Percentiles rank a stretch among this genome's conserved stretches.
These are phyloP conservation scores for Straminergon stramineum DNA, from an alignment of 225 moss, liverwort and hornwort genomes.

Conservation along the genomic window DNA sequence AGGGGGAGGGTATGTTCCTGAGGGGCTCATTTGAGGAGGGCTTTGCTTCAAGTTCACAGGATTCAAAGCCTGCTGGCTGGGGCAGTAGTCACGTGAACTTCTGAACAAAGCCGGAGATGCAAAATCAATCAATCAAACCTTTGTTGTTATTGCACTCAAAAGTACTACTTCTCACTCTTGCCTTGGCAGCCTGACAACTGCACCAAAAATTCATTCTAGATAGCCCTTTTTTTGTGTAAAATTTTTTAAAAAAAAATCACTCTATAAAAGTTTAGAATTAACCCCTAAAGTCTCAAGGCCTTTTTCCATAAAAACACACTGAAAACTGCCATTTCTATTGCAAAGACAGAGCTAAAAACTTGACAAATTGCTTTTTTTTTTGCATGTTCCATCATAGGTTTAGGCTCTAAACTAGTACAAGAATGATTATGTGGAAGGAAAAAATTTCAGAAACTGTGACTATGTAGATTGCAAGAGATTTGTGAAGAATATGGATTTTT, in stretches of 20 bases:
- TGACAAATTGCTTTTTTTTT: fast-evolving
- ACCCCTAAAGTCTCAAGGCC: no score
- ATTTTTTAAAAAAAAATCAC: background rate
- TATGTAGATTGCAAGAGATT: background rate
- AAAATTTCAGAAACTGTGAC: background rate
- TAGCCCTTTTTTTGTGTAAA: no score
- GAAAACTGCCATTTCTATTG: background rate
- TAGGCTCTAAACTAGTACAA: background rate
- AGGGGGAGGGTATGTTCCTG: background rate
- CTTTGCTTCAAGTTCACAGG: background rate
- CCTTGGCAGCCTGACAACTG: background rate
- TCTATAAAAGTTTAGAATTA: background rate
- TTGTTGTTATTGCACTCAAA: background rate
- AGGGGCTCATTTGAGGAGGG: background rate
- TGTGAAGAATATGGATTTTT: background rate
- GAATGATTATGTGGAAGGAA: background rate
- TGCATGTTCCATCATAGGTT: fast-evolving
- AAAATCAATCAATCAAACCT: background rate
- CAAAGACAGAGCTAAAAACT: background rate
- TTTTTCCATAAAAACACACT: background rate
- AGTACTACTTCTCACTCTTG: no score
- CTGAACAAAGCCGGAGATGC: background rate
- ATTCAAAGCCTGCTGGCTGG: background rate
- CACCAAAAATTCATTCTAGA: background rate
- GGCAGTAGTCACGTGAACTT: background rate